phyloP scores from a whole-genome alignment of 441 rosid species.

The Rhodomyrtus psidioides region DNA sequence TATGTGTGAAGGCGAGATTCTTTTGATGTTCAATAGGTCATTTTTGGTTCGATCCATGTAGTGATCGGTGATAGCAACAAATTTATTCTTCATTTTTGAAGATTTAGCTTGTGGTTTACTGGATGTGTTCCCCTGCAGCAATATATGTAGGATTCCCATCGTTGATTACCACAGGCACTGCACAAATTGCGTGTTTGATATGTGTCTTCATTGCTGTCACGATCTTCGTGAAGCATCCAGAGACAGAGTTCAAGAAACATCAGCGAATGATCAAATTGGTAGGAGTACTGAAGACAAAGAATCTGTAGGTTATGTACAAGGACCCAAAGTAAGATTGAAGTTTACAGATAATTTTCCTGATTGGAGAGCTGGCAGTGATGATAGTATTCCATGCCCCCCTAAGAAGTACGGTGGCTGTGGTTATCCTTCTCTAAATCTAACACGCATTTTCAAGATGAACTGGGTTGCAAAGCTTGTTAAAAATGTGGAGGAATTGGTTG shows the following conservation, averaged over 20 bases:
- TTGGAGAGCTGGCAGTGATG: slow-evolving; percentile 78
- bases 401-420: slow-evolving; percentile 82
- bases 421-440: slow-evolving; percentile 49
- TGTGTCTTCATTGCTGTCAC: slow-evolving; percentile 90
- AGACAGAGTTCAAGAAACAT: slow-evolving; percentile 14
- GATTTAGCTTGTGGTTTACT: neutral
- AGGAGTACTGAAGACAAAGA: slow-evolving; percentile 24
- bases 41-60: neutral
- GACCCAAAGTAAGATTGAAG: slow-evolving; percentile 28
- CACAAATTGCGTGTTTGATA: slow-evolving; percentile 67
- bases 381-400: slow-evolving; percentile 90
- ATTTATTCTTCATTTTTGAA: neutral
- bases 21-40: neutral
- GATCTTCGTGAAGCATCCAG: slow-evolving; percentile 67
- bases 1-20: neutral
- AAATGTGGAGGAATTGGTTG: slow-evolving; percentile 89
- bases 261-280: slow-evolving; percentile 15
- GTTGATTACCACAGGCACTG: slow-evolving; percentile 96
- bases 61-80: neutral
- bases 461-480: slow-evolving; percentile 97
- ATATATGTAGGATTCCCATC: slow-evolving; percentile 82
- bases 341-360: slow-evolving; percentile 53
- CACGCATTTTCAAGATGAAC: slow-evolving; percentile 90
- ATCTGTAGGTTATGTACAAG: slow-evolving; percentile 15
- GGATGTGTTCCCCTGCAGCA: slow-evolving; percentile 47